Evolutionary conservation across 495 filamentous ascomycete species (phyloP).

Genomic region (Aspergillus baeticus): DNA sequence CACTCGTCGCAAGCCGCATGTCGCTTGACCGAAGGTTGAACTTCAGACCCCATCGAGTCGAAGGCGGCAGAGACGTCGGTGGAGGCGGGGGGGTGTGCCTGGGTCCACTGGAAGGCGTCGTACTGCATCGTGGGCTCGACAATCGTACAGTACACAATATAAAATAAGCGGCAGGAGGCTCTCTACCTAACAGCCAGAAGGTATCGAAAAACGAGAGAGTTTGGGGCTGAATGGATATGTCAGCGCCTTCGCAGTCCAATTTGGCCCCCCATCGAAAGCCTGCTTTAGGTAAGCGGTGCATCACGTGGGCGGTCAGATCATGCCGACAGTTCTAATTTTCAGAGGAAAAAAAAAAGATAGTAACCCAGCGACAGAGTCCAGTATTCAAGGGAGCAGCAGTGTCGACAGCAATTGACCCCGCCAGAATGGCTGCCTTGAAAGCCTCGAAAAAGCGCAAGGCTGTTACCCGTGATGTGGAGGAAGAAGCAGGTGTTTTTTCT

Average conservation of each 20-base stretch:
- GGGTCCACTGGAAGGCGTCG: conserved; percentile 11
- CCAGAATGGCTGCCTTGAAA: conserved; percentile 37
- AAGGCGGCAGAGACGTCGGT: neutral
- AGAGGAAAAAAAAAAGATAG: conserved; percentile 31
- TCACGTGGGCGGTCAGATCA: conserved; percentile 46
- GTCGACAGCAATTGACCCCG: conserved; percentile 9
- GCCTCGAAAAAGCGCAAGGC: conserved; percentile 59
- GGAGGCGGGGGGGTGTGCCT: conserved; percentile 4
- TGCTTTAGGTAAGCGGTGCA: conserved; percentile 31
- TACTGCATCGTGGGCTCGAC: conserved; percentile 14
- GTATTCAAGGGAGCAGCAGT: neutral
- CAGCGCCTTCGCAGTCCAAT: neutral
- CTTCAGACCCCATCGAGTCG: neutral
- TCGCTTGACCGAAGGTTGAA: conserved; percentile 27
- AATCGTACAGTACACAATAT: neutral
- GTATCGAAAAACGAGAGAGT: neutral
- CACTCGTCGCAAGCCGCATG: conserved; percentile 47
- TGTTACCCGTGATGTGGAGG: conserved; percentile 52
- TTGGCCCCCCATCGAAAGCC: neutral
- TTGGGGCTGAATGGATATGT: neutral
- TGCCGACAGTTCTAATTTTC: conserved; percentile 7
- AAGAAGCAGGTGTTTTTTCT: conserved; percentile 52
- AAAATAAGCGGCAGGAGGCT: neutral
- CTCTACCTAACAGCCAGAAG: neutral
- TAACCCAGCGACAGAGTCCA: conserved; percentile 15